Percentiles rank a stretch among this genome's conserved stretches.
Evolutionary conservation across 2,329 filamentous ascomycete species (phyloP).

Genomic region (Aphanocladium album): DNA sequence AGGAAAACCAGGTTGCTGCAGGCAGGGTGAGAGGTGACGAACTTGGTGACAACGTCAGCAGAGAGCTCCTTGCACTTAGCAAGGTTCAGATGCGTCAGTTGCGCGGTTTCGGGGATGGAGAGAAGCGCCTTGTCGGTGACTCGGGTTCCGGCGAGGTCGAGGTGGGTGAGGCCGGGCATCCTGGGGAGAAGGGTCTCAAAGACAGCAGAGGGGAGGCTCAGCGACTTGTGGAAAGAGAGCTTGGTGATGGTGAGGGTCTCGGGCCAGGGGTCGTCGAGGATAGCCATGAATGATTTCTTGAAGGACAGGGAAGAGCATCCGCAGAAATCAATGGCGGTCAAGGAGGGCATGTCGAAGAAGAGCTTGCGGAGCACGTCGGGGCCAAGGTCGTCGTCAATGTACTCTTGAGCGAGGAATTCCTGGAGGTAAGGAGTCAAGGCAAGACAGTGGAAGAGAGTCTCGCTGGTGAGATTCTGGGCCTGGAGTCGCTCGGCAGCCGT

Average conservation of each 20-base stretch:
- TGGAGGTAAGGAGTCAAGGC: conserved; percentile 67
- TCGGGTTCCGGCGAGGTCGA: conserved; percentile 74
- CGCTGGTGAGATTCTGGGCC: conserved; percentile 70
- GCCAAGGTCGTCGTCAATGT: conserved; percentile 71
- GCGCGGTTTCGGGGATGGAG: conserved; percentile 65
- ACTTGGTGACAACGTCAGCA: conserved; percentile 62
- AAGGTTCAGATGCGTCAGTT: conserved; percentile 71
- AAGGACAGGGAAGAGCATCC: conserved; percentile 67
- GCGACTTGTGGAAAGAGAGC: conserved; percentile 74
- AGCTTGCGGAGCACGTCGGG: conserved; percentile 65
- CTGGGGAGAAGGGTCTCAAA: conserved; percentile 69
- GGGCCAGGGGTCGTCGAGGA: conserved; percentile 50
- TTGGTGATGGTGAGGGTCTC: conserved; percentile 56
- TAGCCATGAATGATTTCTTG: conserved; percentile 56
- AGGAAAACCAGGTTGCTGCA: conserved; percentile 63
- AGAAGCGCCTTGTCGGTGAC: conserved; percentile 67
- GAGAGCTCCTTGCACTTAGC: conserved; percentile 69
- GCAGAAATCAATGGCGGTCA: conserved; percentile 71
- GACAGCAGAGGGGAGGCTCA: conserved; percentile 59
- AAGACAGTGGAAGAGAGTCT: conserved; percentile 67
- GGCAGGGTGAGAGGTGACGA: conserved; percentile 66
- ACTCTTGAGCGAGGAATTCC: conserved; percentile 76
- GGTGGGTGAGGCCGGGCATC: conserved; percentile 64
- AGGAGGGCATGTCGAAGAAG: conserved; percentile 58
- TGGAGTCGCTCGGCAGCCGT: conserved; percentile 69